phyloP scores from a whole-genome alignment of 2,329 filamentous ascomycete genomes.

The Dactylonectria macrodidyma region DNA sequence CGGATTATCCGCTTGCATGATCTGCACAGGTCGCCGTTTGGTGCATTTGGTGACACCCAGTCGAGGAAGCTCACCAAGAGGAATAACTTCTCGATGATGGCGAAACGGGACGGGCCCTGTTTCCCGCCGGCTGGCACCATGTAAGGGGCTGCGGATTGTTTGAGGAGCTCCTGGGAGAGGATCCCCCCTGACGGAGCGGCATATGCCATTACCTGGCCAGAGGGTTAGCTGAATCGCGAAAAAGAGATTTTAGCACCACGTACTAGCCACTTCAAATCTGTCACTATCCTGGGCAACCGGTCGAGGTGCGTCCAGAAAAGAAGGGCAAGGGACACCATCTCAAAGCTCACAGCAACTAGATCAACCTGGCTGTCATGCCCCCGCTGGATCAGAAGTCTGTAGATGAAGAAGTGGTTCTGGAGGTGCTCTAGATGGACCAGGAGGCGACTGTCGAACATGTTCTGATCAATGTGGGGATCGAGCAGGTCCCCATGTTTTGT shows the following conservation, averaged over 20 bases:
- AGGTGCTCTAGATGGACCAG: constrained; percentile 62
- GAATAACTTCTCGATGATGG: constrained; percentile 65
- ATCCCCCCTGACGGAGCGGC: constrained; percentile 64
- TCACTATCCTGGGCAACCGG: constrained; percentile 45
- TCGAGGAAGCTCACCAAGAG: constrained; percentile 65
- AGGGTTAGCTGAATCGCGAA: constrained; percentile 57
- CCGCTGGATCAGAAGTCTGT: constrained; percentile 66
- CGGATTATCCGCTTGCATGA: constrained; percentile 62
- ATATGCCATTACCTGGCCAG: constrained; percentile 61
- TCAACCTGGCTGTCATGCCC: constrained; percentile 51
- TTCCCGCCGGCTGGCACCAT: background rate
- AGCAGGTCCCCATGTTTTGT: no score
- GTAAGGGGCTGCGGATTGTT: constrained; percentile 46
- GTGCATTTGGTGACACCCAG: constrained; percentile 62
- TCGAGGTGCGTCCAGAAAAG: constrained; percentile 64
- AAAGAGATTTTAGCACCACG: background rate
- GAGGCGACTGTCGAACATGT: no score
- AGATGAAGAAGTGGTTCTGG: constrained; percentile 71
- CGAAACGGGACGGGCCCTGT: constrained; percentile 53
- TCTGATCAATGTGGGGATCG: no score
- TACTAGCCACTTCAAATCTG: no score
- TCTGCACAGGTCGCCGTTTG: constrained; percentile 62
- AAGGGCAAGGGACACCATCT: constrained; percentile 62
- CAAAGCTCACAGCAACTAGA: constrained; percentile 60
- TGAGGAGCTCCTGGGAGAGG: constrained; percentile 64